phyloP scores from a whole-genome alignment of 345 rosid genomes.

The Gossypium thurberi region DNA sequence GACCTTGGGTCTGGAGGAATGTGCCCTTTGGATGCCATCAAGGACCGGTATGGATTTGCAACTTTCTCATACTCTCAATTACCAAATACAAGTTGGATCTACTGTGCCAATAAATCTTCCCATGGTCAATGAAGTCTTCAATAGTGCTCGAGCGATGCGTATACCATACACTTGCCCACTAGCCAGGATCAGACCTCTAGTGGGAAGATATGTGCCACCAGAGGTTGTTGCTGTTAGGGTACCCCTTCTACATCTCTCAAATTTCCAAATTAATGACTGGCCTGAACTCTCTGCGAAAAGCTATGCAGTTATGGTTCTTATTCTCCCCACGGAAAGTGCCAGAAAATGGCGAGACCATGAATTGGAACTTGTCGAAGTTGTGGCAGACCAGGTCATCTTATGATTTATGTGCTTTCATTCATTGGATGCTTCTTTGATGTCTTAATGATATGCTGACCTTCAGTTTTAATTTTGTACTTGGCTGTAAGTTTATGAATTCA shows the following conservation, averaged over 20 bases:
- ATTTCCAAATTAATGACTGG: slow-evolving; percentile 85
- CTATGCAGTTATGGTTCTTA: slow-evolving; percentile 83
- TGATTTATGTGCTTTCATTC: slow-evolving; percentile 9
- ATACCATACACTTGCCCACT: slow-evolving; percentile 70
- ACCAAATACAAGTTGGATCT: slow-evolving; percentile 57
- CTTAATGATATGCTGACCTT: not conserved
- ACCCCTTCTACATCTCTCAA: slow-evolving; percentile 73
- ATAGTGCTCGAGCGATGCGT: slow-evolving; percentile 53
- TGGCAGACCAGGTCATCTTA: slow-evolving; percentile 79
- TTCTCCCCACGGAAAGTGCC: slow-evolving; percentile 74
- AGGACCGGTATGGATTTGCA: slow-evolving; percentile 52
- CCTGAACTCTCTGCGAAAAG: slow-evolving; percentile 73
- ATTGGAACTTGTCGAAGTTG: slow-evolving; percentile 88
- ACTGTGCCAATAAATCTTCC: slow-evolving; percentile 56
- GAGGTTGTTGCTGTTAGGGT: slow-evolving; percentile 96
- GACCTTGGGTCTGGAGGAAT: slow-evolving; percentile 76
- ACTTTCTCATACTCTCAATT: slow-evolving; percentile 66
- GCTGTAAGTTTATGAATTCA: not conserved
- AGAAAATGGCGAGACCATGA: slow-evolving; percentile 93
- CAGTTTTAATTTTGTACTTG: not conserved
- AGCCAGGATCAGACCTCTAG: slow-evolving; percentile 66
- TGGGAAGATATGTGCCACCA: slow-evolving; percentile 54
- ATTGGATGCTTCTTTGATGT: slow-evolving; percentile 3
- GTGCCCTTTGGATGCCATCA: slow-evolving; percentile 97
- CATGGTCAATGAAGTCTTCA: slow-evolving; percentile 56